Conservation (phyloP, 768 basidiomycete genomes). For the Terana coerulea region DNA sequence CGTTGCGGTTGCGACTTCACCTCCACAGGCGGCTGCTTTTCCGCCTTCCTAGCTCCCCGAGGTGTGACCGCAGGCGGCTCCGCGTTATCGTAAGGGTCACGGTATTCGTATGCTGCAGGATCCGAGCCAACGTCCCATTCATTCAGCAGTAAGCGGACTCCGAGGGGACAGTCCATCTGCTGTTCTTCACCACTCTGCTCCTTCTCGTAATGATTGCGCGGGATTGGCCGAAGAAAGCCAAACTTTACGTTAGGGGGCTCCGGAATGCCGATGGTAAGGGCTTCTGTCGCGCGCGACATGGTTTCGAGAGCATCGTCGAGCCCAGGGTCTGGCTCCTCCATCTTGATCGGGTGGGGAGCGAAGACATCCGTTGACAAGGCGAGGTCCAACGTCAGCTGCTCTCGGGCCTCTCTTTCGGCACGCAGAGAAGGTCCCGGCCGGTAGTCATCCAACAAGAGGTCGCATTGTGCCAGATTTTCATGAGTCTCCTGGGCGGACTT, state of each 20-base stretch:
- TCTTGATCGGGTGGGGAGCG: constrained; percentile 40
- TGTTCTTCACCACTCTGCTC: constrained; percentile 10
- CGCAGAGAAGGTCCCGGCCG: constrained; percentile 38
- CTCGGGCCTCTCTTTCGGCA: constrained; percentile 51
- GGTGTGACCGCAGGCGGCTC: not conserved
- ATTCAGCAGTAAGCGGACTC: constrained; percentile 59
- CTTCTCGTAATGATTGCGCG: constrained; percentile 25
- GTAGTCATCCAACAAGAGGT: constrained; percentile 36
- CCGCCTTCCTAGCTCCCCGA: not conserved
- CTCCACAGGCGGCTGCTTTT: not conserved
- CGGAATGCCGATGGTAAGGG: constrained; percentile 44
- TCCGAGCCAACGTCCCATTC: constrained; percentile 63
- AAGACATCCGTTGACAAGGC: constrained; percentile 55
- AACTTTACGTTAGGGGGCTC: constrained; percentile 59
- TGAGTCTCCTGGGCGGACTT: constrained; percentile 31
- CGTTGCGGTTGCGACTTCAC: not conserved
- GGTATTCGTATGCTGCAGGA: constrained; percentile 47
- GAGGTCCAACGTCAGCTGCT: constrained; percentile 63
- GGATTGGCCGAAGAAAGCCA: constrained; percentile 54
- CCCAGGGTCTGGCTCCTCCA: constrained; percentile 18
- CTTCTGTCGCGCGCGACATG: constrained; percentile 49
- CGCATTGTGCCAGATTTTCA: constrained; percentile 40
- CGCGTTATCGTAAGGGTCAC: constrained; percentile 47
- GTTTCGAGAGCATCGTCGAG: constrained; percentile 39
- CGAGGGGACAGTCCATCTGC: constrained; percentile 36